Percentiles rank a stretch among this genome's conserved stretches.
Conservation (phyloP, 805 yeast genomes). For the Saturnispora bothae region DNA sequence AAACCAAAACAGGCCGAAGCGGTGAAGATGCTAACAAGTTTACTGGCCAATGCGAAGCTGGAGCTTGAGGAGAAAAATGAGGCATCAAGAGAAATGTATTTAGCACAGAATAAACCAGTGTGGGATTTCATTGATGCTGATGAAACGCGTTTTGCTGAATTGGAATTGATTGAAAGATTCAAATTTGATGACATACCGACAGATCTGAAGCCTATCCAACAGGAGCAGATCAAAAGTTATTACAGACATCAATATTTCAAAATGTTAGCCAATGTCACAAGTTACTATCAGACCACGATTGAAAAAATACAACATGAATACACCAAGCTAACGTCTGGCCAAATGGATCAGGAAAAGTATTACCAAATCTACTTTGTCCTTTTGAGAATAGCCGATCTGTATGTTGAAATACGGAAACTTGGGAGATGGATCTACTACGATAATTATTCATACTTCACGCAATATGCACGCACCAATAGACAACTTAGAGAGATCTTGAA, state of each 20-base stretch:
- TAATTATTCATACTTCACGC: constrained; percentile 34
- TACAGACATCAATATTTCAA: constrained; percentile 19
- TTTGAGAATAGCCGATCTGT: constrained; percentile 39
- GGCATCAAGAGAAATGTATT: constrained; percentile 6
- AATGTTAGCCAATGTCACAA: constrained; percentile 12
- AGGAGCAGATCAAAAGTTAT: constrained; percentile 16
- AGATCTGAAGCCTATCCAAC: constrained; percentile 10
- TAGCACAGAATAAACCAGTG: constrained; percentile 15
- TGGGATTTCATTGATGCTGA: constrained; percentile 6
- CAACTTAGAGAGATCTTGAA: constrained; percentile 18
- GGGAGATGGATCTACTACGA: constrained; percentile 39
- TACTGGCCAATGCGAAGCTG: constrained; percentile 22
- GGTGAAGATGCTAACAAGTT: constrained; percentile 19
- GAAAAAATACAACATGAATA: constrained; percentile 24
- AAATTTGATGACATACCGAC: constrained; percentile 4
- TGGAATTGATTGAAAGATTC: constrained; percentile 9
- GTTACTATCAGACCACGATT: constrained; percentile 14
- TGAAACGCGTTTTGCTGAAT: constrained; percentile 6
- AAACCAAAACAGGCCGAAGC: constrained; percentile 21
- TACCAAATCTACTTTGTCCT: constrained; percentile 34
- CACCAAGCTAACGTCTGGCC: constrained; percentile 15
- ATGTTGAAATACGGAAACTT: constrained; percentile 34
- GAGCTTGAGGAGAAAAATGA: constrained; percentile 20
- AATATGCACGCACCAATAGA: constrained; percentile 24
- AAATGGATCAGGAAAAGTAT: constrained; percentile 14